Evolutionary conservation across 2,329 filamentous ascomycete species (phyloP), one percentile per base, ranked within the genome.

Genomic region (Plenodomus biglobosus): DNA sequence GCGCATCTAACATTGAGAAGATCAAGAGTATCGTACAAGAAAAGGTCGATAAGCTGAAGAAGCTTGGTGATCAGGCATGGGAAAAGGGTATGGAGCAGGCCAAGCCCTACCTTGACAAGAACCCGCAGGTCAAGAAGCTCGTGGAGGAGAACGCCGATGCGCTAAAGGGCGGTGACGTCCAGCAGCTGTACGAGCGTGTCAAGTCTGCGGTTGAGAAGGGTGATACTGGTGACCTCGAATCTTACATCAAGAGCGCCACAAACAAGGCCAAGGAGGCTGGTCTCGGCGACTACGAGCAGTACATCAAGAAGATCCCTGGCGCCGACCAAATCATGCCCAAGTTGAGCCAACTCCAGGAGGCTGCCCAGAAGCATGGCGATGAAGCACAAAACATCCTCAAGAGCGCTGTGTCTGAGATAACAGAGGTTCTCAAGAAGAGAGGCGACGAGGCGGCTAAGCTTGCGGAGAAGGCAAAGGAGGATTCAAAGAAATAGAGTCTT

Each of bases 101-200:
- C 30, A 84, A 87, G 75, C 86, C 87, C 0, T 81, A 84, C 50
- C 78, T 91, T 1, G 86, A 90, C 58, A 90, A 90, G 78, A 88
- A 83, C 70, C 86, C 87, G n/a, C 77, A 88, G 73, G 73, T 88
- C 49, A 90, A 89, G 76, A 77, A 89, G 70, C 69, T 90, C 0
- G 66, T 91, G 1, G 85, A 89, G 75, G 76, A 87, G 64, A 91
- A 92, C 69, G 78, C 80, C 39, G 84, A 87, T 46, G 71, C 78
- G 0, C 72, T 92, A 40, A 89, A 87, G 75, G 74, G 82, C 53
- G 86, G 86, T 15, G 86, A 90, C 58, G 72, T 82, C 13, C 74
- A 76, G 41, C 82, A 88, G 58, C 69, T 89, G 0, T 86, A 85
- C 62, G 74, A 83, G 42, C 81, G 83, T 66, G 77, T 85, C 44